Percentiles rank a stretch among this genome's conserved stretches.
Conservation (phyloP, 1,139 yeast species). For the Wickerhamomyces sp. region DNA sequence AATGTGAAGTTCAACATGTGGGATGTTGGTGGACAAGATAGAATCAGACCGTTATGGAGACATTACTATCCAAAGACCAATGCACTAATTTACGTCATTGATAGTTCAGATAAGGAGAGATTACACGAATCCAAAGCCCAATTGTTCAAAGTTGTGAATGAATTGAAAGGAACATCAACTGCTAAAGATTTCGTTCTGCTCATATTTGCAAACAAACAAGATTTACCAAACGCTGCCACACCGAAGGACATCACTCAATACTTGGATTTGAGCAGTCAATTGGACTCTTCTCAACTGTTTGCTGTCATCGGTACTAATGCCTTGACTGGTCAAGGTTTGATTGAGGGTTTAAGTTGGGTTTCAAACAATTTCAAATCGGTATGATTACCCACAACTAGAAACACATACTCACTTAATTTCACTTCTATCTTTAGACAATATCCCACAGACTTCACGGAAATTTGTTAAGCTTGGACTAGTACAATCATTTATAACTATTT, state of each 20-base stretch:
- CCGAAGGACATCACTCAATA: slow-evolving; percentile 62
- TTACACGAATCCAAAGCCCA: slow-evolving; percentile 77
- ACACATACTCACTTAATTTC: too few species aligned
- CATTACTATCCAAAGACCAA: slow-evolving; percentile 93
- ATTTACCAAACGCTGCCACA: slow-evolving; percentile 54
- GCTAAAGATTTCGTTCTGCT: slow-evolving; percentile 73
- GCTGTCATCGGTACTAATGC: slow-evolving; percentile 76
- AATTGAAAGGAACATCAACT: slow-evolving; percentile 55
- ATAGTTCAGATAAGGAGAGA: slow-evolving; percentile 67
- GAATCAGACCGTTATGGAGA: slow-evolving; percentile 89
- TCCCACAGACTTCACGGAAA: too few species aligned
- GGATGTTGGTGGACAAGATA: slow-evolving; percentile 97
- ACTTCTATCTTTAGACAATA: too few species aligned
- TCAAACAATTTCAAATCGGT: slow-evolving; percentile 47
- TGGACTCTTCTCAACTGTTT: slow-evolving; percentile 60
- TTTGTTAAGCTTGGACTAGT: too few species aligned
- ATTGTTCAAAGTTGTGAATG: slow-evolving; percentile 61
- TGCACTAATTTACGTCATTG: slow-evolving; percentile 90
- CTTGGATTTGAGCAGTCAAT: slow-evolving; percentile 44
- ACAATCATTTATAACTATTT: neutral
- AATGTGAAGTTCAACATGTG: slow-evolving; percentile 89
- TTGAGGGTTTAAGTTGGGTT: slow-evolving; percentile 73
- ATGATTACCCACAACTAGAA: too few species aligned
- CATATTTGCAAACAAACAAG: slow-evolving; percentile 91
- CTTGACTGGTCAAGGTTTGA: slow-evolving; percentile 68